These are phyloP conservation scores for Stephanodiscus triporus DNA, from an alignment of 108 stramenopile species.

Conservation along the genomic window DNA sequence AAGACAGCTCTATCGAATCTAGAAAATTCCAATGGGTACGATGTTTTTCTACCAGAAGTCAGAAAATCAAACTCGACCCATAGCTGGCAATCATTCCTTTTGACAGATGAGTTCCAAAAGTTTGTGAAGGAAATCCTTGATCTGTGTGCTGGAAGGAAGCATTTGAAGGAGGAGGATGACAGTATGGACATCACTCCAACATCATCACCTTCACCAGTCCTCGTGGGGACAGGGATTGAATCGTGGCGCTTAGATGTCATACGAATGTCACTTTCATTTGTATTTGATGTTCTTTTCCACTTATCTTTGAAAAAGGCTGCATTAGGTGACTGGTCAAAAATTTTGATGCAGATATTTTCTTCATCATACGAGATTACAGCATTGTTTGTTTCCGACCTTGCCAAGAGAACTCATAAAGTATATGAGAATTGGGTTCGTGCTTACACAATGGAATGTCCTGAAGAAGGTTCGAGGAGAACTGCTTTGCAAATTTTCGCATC, in stretches of 20 bases:
- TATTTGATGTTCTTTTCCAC: slow-evolving; percentile 83
- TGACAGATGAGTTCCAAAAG: slow-evolving; percentile 88
- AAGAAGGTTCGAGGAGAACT: slow-evolving; percentile 60
- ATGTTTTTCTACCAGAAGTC: slow-evolving; percentile 88
- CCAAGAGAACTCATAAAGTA: slow-evolving; percentile 57
- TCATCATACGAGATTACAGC: slow-evolving; percentile 43
- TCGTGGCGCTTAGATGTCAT: slow-evolving; percentile 61
- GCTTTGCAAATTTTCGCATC: slow-evolving; percentile 67
- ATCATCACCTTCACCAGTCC: slow-evolving; percentile 27
- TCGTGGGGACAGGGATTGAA: slow-evolving; percentile 13
- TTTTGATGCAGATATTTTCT: slow-evolving; percentile 56
- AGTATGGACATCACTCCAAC: slow-evolving; percentile 54
- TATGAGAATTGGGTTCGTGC: slow-evolving; percentile 83
- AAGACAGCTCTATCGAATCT: slow-evolving; percentile 7
- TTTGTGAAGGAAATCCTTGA: slow-evolving; percentile 83
- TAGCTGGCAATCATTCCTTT: slow-evolving; percentile 86
- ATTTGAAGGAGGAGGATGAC: slow-evolving; percentile 20
- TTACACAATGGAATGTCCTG: slow-evolving; percentile 79
- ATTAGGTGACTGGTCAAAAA: slow-evolving; percentile 64
- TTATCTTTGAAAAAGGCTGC: slow-evolving; percentile 54
- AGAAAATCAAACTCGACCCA: slow-evolving; percentile 85
- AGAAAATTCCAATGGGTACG: slow-evolving; percentile 64
- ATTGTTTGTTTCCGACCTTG: slow-evolving; percentile 65
- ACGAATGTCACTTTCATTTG: slow-evolving; percentile 63
- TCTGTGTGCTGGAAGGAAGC: slow-evolving; percentile 42